phyloP scores from a whole-genome alignment of 139 green algal species.

The Picochlorum sp. region DNA sequence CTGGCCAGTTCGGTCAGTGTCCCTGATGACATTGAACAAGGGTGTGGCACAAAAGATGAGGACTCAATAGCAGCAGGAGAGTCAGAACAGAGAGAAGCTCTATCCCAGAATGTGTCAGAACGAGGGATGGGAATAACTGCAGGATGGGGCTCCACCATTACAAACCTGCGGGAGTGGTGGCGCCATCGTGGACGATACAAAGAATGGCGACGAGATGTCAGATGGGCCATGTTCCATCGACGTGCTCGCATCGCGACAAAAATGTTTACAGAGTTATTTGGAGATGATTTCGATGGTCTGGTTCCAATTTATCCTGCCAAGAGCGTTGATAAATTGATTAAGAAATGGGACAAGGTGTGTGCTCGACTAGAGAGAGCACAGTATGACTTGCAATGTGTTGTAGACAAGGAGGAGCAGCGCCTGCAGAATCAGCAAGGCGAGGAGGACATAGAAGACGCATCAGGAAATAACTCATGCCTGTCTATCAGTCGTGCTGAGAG shows the following conservation, averaged over 20 bases:
- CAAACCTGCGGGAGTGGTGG: background rate
- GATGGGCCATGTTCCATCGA: slow-evolving; percentile 34
- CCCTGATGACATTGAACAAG: no score
- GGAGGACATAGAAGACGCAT: background rate
- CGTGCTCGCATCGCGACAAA: slow-evolving; percentile 26
- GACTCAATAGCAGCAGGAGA: no score
- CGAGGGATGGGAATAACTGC: slow-evolving; percentile 7
- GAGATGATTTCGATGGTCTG: slow-evolving; percentile 28
- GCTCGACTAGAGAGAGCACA: slow-evolving; percentile 25
- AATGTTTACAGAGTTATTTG: slow-evolving; percentile 32
- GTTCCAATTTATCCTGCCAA: slow-evolving; percentile 33
- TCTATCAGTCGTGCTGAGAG: background rate
- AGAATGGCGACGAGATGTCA: slow-evolving; percentile 28
- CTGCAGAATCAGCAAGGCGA: background rate
- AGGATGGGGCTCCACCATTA: slow-evolving; percentile 3
- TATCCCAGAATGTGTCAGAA: background rate
- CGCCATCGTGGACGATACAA: slow-evolving; percentile 4
- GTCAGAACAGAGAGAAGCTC: no score
- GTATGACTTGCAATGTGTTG: background rate
- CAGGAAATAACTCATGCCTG: no score
- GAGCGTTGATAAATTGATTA: slow-evolving; percentile 18
- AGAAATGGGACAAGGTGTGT: slow-evolving; percentile 21
- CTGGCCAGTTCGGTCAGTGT: no score
- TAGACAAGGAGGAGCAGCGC: background rate
- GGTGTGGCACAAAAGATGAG: no score